phyloP scores from a whole-genome alignment of 805 yeast species.

The Kazachstania martiniae region DNA sequence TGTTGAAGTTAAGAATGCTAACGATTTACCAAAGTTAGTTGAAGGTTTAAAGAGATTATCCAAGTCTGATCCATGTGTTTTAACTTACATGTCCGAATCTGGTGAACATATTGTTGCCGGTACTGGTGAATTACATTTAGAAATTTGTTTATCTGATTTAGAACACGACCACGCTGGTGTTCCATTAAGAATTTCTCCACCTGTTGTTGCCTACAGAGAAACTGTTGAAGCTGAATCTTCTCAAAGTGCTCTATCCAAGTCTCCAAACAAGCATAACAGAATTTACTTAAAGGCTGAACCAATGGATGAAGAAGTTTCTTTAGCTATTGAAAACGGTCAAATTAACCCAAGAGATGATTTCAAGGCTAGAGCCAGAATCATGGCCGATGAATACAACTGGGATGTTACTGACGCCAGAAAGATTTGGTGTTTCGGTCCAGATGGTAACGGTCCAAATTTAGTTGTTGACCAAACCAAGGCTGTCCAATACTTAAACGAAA shows the following conservation, averaged over 20 bases:
- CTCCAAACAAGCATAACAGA: slow-evolving; percentile 99
- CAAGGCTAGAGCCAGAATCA: slow-evolving; percentile 96
- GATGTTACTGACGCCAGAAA: slow-evolving; percentile 99
- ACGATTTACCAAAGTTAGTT: slow-evolving; percentile 97
- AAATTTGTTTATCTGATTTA: slow-evolving; percentile 91
- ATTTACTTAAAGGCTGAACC: slow-evolving; percentile 96
- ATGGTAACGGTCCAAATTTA: slow-evolving; percentile 96
- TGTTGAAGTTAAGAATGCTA: slow-evolving; percentile 98
- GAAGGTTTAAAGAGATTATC: slow-evolving; percentile 99
- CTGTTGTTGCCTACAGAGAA: slow-evolving; percentile 98
- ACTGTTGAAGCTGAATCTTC: slow-evolving; percentile 90
- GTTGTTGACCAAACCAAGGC: slow-evolving; percentile 99
- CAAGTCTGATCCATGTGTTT: slow-evolving; percentile 98
- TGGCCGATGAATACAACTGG: slow-evolving; percentile 99
- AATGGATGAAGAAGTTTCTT: slow-evolving; percentile 81
- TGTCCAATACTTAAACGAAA: slow-evolving; percentile 96
- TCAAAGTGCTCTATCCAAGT: slow-evolving; percentile 93
- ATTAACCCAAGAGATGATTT: slow-evolving; percentile 93
- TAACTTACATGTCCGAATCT: slow-evolving; percentile 74
- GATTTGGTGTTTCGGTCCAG: slow-evolving; percentile 99
- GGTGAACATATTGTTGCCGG: slow-evolving; percentile 99
- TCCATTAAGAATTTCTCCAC: slow-evolving; percentile 95
- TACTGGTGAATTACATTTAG: slow-evolving; percentile 99
- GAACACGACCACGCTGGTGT: slow-evolving; percentile 99
- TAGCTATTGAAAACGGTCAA: slow-evolving; percentile 88